A percentile compares a stretch with the other conserved stretches of the same genome.
phyloP scores from a whole-genome alignment of 768 basidiomycete species.

The Trametes sanguinea region DNA sequence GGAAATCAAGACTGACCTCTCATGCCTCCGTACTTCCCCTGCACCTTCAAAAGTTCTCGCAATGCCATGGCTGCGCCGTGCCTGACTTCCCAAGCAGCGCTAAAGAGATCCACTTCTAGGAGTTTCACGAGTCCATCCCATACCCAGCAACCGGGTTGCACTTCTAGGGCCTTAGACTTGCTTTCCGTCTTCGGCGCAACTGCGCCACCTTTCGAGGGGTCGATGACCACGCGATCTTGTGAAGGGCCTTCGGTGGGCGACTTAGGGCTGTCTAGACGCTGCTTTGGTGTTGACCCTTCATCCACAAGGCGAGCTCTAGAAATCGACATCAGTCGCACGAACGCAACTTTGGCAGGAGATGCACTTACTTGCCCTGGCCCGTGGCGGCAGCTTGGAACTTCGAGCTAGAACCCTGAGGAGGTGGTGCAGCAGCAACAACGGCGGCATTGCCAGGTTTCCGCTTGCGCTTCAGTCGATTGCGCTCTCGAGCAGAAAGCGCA shows the following conservation, averaged over 20 bases:
- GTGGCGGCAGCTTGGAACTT: conserved; percentile 63
- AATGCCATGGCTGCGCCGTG: conserved; percentile 94
- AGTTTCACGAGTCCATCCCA: conserved; percentile 85
- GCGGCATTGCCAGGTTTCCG: conserved; percentile 85
- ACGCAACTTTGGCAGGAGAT: conserved; percentile 1
- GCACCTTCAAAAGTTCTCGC: conserved; percentile 81
- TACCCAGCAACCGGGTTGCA: conserved; percentile 74
- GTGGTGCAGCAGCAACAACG: conserved; percentile 73
- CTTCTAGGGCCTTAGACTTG: conserved; percentile 76
- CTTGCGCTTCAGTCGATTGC: conserved; percentile 93
- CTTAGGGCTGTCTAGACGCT: conserved; percentile 61
- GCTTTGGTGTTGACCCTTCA: conserved; percentile 45
- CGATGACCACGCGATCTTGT: conserved; percentile 69
- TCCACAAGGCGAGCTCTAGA: conserved; percentile 78
- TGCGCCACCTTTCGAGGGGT: conserved; percentile 84
- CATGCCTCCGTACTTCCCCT: conserved; percentile 84
- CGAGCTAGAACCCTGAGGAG: conserved; percentile 56
- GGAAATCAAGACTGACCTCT: conserved; percentile 47
- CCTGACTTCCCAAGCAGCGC: conserved; percentile 87
- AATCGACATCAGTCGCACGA: neutral
- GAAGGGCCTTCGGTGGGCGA: conserved; percentile 41
- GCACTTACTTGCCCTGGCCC: conserved; percentile 50
- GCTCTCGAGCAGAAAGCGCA: conserved; percentile 86
- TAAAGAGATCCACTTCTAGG: conserved; percentile 82
- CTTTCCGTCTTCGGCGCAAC: conserved; percentile 77